Evolutionary conservation across 2,329 filamentous ascomycete species (phyloP).

Genomic region (Exophiala bonariae): DNA sequence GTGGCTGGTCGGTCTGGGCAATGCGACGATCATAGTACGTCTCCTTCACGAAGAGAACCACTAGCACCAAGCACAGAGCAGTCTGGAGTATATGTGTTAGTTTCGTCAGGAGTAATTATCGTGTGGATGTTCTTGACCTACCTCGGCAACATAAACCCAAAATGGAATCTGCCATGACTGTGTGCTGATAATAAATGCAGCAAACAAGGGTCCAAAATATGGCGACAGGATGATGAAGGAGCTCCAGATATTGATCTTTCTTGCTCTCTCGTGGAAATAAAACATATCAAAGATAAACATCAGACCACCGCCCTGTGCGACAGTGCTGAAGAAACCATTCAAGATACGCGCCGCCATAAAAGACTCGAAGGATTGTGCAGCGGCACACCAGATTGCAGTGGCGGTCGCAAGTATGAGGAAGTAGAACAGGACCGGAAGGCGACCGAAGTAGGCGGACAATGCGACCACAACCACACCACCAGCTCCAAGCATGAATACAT

Average conservation of each 20-base stretch:
- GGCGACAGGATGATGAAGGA: constrained; percentile 36
- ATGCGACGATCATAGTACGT: constrained; percentile 39
- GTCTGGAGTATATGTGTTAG: constrained; percentile 10
- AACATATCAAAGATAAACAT: constrained; percentile 47
- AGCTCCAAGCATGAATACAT: constrained; percentile 46
- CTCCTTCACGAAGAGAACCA: constrained; percentile 38
- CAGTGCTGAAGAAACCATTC: constrained; percentile 47
- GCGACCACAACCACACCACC: constrained; percentile 42
- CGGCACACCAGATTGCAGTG: constrained; percentile 42
- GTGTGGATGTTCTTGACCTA: constrained; percentile 2
- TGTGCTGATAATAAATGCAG: constrained; percentile 39
- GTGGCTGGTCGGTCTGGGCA: constrained; percentile 24
- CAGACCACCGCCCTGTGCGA: constrained; percentile 42
- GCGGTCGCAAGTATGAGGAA: constrained; percentile 38
- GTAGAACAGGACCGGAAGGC: constrained; percentile 43
- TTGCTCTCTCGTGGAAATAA: constrained; percentile 41
- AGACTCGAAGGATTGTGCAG: constrained; percentile 36
- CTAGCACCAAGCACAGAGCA: constrained; percentile 34
- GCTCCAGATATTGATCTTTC: constrained; percentile 42
- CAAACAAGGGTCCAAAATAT: constrained; percentile 30
- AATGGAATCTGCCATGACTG: constrained; percentile 39
- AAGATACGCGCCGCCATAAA: constrained; percentile 46
- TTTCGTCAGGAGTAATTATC: not conserved
- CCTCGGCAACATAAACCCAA: constrained; percentile 36
- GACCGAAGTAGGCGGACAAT: constrained; percentile 44